Conservation (phyloP, 1,284 basidiomycete species). For the Ustilago curta region DNA sequence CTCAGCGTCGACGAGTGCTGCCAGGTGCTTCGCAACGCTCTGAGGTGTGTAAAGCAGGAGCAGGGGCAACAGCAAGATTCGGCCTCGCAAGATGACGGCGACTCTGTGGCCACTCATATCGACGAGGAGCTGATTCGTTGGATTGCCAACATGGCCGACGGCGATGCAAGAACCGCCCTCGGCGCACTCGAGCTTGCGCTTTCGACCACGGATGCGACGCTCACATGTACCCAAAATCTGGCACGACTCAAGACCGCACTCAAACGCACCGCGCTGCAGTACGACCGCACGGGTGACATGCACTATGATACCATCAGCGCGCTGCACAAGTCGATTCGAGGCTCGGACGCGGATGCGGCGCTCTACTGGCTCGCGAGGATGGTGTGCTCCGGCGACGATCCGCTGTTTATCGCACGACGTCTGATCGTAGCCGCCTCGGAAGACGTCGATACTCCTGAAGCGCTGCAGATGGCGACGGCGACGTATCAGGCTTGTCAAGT, state of each 20-base stretch:
- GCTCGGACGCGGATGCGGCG: conserved; percentile 81
- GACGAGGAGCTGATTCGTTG: conserved; percentile 53
- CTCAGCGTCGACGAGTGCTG: conserved; percentile 52
- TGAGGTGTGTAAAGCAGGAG: conserved; percentile 33
- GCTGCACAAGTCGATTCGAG: conserved; percentile 85
- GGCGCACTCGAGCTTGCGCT: conserved; percentile 62
- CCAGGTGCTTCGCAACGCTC: conserved; percentile 51
- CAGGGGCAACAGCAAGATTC: neutral
- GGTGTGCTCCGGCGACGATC: conserved; percentile 80
- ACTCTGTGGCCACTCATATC: conserved; percentile 60
- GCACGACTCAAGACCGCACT: conserved; percentile 48
- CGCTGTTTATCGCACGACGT: conserved; percentile 83
- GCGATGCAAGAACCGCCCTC: conserved; percentile 62
- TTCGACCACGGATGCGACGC: conserved; percentile 39
- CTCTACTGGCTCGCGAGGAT: conserved; percentile 79
- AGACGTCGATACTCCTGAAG: conserved; percentile 83
- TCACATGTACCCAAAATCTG: conserved; percentile 27
- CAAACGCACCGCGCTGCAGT: conserved; percentile 57
- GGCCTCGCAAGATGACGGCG: neutral
- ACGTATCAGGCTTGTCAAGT: conserved; percentile 71
- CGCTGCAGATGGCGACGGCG: conserved; percentile 61
- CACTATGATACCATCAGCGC: conserved; percentile 88
- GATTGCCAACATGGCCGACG: conserved; percentile 64
- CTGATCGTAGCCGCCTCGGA: conserved; percentile 87
- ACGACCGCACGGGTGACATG: conserved; percentile 67